These are phyloP conservation scores for Luzula sylvatica DNA, from an alignment of 176 grass and related monocot species.

Conservation along the genomic window DNA sequence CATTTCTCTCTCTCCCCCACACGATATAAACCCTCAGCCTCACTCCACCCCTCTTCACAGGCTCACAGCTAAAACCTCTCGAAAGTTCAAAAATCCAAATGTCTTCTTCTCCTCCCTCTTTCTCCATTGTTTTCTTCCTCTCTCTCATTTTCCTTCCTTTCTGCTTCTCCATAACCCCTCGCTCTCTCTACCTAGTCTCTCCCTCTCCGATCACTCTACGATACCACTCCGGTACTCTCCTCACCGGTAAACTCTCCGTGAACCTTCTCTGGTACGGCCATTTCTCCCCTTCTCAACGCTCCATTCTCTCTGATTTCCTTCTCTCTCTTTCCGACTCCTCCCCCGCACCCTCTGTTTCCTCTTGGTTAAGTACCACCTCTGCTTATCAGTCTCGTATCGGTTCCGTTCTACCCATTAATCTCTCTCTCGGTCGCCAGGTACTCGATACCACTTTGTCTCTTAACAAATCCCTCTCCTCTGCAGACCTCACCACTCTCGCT, in stretches of 20 bases:
- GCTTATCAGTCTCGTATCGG: slow-evolving; percentile 31
- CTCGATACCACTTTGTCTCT: slow-evolving; percentile 32
- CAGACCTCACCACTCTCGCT: slow-evolving; percentile 30
- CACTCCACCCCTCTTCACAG: background rate
- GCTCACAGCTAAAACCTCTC: background rate
- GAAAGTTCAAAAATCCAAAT: slow-evolving; percentile 5
- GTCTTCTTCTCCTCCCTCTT: background rate
- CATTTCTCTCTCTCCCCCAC: background rate
- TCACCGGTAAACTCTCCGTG: slow-evolving; percentile 52
- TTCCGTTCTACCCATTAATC: slow-evolving; percentile 25
- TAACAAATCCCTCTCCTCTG: slow-evolving; percentile 28
- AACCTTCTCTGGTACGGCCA: slow-evolving; percentile 70
- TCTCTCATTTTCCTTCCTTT: background rate
- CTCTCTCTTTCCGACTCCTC: slow-evolving; percentile 32
- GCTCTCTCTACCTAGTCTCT: slow-evolving; percentile 48
- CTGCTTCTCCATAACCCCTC: slow-evolving; percentile 19
- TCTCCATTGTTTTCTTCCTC: slow-evolving; percentile 6
- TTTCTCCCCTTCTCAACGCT: slow-evolving; percentile 47
- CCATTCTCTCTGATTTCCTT: slow-evolving; percentile 55
- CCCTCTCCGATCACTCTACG: slow-evolving; percentile 37
- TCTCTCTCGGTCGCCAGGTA: slow-evolving; percentile 49
- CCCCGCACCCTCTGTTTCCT: slow-evolving; percentile 31
- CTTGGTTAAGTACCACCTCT: slow-evolving; percentile 63
- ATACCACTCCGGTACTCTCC: slow-evolving; percentile 56
- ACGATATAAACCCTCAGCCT: slow-evolving; percentile 32